Conservation (phyloP, 352 stramenopile genomes). For the Phytophthora idaei region DNA sequence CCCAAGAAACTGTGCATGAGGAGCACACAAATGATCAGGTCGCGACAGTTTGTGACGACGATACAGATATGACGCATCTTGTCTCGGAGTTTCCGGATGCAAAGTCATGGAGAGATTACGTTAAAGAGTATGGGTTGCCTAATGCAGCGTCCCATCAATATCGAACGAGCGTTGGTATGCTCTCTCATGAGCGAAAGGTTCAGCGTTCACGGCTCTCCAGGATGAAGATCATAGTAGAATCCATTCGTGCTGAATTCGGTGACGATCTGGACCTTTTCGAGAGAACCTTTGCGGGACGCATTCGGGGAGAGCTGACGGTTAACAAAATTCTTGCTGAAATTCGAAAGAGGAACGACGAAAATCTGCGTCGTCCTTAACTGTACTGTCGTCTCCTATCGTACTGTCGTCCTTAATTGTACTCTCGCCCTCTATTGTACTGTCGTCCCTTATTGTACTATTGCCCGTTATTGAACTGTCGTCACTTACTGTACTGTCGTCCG, state of each 20-base stretch:
- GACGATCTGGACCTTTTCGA: background rate
- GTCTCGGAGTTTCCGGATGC: conserved; percentile 6
- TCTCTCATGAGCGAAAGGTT: conserved; percentile 4
- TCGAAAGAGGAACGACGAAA: too few relatives aligned
- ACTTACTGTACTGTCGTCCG: too few relatives aligned
- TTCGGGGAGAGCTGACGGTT: too few relatives aligned
- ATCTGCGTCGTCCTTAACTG: too few relatives aligned
- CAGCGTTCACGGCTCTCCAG: conserved; percentile 1
- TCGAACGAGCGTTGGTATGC: conserved; percentile 10
- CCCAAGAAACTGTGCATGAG: background rate
- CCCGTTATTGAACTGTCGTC: too few relatives aligned
- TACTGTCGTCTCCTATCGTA: too few relatives aligned
- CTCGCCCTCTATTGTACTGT: too few relatives aligned
- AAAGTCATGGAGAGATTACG: conserved; percentile 4
- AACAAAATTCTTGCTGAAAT: too few relatives aligned
- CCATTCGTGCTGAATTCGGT: conserved; percentile 1
- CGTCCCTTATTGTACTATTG: too few relatives aligned
- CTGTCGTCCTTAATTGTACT: too few relatives aligned
- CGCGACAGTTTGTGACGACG: background rate
- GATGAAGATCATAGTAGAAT: conserved; percentile 8
- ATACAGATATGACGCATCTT: background rate
- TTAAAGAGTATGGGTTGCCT: conserved; percentile 9
- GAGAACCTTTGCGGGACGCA: too few relatives aligned
- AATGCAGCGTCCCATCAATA: conserved; percentile 9
- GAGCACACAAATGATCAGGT: background rate